These are phyloP conservation scores for Eucalyptus curtisii DNA, from an alignment of 345 rosid genomes.

Conservation along the genomic window DNA sequence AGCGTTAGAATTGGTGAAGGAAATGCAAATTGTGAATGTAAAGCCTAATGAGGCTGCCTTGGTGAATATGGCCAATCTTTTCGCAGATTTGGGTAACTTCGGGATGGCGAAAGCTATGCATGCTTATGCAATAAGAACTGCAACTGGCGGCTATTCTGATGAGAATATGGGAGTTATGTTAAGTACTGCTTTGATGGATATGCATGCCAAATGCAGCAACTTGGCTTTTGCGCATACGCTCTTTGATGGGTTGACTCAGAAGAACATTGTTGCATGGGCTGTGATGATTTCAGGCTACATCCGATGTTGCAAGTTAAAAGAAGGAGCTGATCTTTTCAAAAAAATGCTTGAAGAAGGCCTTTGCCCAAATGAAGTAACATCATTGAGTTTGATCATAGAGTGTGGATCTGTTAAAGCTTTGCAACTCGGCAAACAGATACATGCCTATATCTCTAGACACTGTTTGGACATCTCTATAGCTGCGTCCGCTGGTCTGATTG, in stretches of 20 bases:
- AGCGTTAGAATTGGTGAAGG: constrained; percentile 13
- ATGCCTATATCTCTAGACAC: constrained; percentile 20
- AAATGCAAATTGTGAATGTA: constrained; percentile 8
- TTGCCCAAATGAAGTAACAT: constrained; percentile 25
- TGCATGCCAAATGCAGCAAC: constrained; percentile 31
- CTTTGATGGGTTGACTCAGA: constrained; percentile 18
- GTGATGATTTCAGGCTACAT: constrained; percentile 35
- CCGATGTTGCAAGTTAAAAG: constrained; percentile 4
- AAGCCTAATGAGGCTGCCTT: constrained; percentile 24
- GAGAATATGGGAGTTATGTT: constrained; percentile 12
- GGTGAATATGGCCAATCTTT: constrained; percentile 19
- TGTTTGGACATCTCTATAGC: constrained; percentile 1
- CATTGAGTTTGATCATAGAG: constrained; percentile 22
- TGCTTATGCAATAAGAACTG: constrained; percentile 25
- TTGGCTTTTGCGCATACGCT: constrained; percentile 12
- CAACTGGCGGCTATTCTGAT: background rate
- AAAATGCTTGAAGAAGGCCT: constrained; percentile 18
- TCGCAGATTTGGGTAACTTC: constrained; percentile 4
- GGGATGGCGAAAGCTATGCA: constrained; percentile 21
- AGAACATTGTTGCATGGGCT: constrained; percentile 31
- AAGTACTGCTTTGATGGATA: constrained; percentile 32
- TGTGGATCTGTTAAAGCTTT: constrained; percentile 21
- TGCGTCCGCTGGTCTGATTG: constrained; percentile 21
- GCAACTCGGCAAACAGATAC: constrained; percentile 24
- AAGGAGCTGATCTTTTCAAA: constrained; percentile 15